These are phyloP conservation scores for Forsythia suspensa DNA, from an alignment of 257 asterid genomes.

Conservation along the genomic window DNA sequence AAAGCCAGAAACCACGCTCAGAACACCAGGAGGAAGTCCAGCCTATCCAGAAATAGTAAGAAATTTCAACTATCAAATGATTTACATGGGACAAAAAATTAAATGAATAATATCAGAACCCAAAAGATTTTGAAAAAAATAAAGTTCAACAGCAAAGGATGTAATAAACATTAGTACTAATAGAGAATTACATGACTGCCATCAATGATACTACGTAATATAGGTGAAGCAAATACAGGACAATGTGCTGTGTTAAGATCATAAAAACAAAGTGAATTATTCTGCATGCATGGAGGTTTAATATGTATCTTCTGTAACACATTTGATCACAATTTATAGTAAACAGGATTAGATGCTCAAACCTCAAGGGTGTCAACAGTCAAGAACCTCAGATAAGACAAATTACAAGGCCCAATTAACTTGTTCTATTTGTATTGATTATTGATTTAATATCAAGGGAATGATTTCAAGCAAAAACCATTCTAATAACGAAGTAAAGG, in stretches of 20 bases:
- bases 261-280: background rate
- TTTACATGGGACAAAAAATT: too few species aligned
- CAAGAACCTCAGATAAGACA: background rate
- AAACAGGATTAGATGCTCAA: background rate
- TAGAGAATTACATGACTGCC: background rate
- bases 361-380: background rate
- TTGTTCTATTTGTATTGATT: slow-evolving; percentile 2
- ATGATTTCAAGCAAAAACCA: background rate
- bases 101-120: background rate
- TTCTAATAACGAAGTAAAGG: background rate
- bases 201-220: background rate
- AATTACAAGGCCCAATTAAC: background rate
- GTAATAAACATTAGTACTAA: background rate
- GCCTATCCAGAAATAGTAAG: slow-evolving; percentile 54
- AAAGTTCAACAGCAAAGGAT: background rate
- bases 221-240: background rate
- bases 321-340: background rate
- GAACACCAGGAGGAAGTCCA: slow-evolving; percentile 91
- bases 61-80: slow-evolving; percentile 14
- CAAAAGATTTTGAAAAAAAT: background rate
- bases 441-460: background rate
- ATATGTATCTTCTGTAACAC: background rate
- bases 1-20: slow-evolving; percentile 84
- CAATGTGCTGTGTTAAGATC: background rate
- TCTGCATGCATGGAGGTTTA: background rate